Percentiles rank a stretch among this genome's conserved stretches.
phyloP scores from a whole-genome alignment of 768 basidiomycete species.

The Termitomyces sp. region DNA sequence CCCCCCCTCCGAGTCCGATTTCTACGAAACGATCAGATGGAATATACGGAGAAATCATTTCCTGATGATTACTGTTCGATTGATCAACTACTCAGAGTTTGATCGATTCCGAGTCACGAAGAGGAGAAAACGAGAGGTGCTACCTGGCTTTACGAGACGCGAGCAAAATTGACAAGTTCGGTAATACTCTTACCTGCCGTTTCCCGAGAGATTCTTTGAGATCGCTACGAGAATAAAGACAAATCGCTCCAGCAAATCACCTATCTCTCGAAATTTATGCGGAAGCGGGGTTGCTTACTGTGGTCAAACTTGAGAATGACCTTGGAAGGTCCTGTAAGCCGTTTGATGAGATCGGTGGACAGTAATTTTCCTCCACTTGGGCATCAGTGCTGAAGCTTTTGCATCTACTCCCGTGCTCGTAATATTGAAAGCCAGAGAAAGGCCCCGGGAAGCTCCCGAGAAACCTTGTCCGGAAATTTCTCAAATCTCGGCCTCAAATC shows the following conservation, averaged over 20 bases:
- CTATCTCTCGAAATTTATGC: not conserved
- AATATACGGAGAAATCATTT: no score
- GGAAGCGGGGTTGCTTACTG: conserved; percentile 27
- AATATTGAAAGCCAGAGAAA: conserved; percentile 8
- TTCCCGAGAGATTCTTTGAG: conserved; percentile 1
- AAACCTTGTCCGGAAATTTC: no score
- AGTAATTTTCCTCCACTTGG: conserved; percentile 39
- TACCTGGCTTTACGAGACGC: not conserved
- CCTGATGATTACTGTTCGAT: no score
- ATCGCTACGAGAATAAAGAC: not conserved
- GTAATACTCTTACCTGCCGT: not conserved
- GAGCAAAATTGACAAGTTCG: not conserved
- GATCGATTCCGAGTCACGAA: no score
- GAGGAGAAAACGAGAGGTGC: not conserved
- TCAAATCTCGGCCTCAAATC: no score
- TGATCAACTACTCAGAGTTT: no score
- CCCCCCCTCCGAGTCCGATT: no score
- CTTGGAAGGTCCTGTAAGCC: conserved; percentile 40
- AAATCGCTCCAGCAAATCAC: not conserved
- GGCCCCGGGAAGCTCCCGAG: no score
- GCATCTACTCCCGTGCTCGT: not conserved
- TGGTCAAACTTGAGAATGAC: conserved; percentile 47
- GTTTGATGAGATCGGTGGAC: conserved; percentile 42
- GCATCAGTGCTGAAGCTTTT: conserved; percentile 24
- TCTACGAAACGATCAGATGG: no score